A percentile compares a stretch with the other conserved stretches of the same genome.
Conservation (phyloP, 139 green algal species). For the Haematococcus sp. region DNA sequence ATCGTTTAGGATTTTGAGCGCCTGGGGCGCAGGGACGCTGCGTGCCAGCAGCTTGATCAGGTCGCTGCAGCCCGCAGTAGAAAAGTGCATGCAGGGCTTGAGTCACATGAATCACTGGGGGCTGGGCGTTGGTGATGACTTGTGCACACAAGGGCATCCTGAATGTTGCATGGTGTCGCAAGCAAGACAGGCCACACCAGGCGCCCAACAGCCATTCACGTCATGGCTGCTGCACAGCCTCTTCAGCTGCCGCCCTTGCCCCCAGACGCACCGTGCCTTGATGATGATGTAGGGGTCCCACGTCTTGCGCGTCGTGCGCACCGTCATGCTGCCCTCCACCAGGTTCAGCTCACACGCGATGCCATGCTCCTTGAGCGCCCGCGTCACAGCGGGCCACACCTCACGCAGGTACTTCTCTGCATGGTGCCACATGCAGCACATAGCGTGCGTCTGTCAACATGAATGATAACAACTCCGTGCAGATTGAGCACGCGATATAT, state of each 20-base stretch:
- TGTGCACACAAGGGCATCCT: too few relatives aligned
- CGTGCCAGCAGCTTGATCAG: constrained; percentile 97
- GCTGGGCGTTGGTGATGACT: too few relatives aligned
- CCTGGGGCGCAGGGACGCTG: constrained; percentile 89
- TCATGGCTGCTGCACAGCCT: too few relatives aligned
- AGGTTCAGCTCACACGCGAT: constrained; percentile 95
- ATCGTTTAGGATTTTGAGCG: constrained; percentile 65
- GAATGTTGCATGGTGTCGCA: too few relatives aligned
- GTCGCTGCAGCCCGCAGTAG: constrained; percentile 50
- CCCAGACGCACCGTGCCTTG: constrained; percentile 82
- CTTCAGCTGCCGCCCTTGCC: not conserved
- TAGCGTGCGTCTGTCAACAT: too few relatives aligned
- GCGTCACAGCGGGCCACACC: constrained; percentile 91
- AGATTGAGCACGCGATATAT: too few relatives aligned
- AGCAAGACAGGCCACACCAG: too few relatives aligned
- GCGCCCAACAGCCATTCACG: too few relatives aligned
- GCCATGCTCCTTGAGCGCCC: constrained; percentile 82
- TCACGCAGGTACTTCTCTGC: constrained; percentile 97
- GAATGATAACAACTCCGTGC: too few relatives aligned
- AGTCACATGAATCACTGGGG: too few relatives aligned
- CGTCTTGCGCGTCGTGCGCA: constrained; percentile 97
- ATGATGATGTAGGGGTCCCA: constrained; percentile 98
- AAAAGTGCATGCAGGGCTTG: too few relatives aligned
- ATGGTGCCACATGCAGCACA: too few relatives aligned
- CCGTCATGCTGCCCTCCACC: constrained; percentile 96